Evolutionary conservation across 495 filamentous ascomycete genomes (phyloP), one percentile per base, ranked within the genome.

Genomic region (Sabuloglossum arenarium): DNA sequence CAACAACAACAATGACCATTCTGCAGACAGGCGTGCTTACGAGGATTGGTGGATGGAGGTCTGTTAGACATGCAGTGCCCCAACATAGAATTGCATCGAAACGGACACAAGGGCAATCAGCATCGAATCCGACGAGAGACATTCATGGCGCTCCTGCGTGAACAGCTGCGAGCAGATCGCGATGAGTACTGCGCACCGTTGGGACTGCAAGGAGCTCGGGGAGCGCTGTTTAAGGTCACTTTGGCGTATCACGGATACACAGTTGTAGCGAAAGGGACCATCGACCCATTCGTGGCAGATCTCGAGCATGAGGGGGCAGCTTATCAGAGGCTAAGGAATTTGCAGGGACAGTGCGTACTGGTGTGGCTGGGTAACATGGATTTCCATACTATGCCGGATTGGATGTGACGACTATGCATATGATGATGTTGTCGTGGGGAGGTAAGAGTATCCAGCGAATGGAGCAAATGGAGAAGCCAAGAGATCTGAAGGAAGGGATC

Each of bases 1-100:
- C 14, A 57, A 43, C 3, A 43, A 3, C 28, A 59, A 12, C 24
- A 27, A 4, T 3, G 42, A 43, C 10, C 30, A 65, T 70, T 56
- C 61, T 75, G 68, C 63, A 70, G 69, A 10, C 70, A 74, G 24
- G 31, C 61, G 57, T 75, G 72, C 57, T 64, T 75, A 25, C 57
- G 60, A 8, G 68, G 69, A 32, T 57, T 75, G 32, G 61, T 60
- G 46, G 56, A 56, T 16, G 59, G 64, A 49, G 61, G 62, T 34
- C 56, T 63, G 21, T 57, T 69, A 37, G 70, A 74, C 62, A n/a
- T 57, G 49, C 34, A 59, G 27, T 74, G 70, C 57, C 72, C 69
- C 3, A 73, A 75, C 56, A 55, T 60, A 21, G 45, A 19, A 16
- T 51, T 60, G 50, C 69, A 73, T 53, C 61, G 64, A 25, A 24